A percentile compares a stretch with the other conserved stretches of the same genome.
phyloP scores from a whole-genome alignment of 2,329 filamentous ascomycete genomes.

The Aureobasidium sp. region DNA sequence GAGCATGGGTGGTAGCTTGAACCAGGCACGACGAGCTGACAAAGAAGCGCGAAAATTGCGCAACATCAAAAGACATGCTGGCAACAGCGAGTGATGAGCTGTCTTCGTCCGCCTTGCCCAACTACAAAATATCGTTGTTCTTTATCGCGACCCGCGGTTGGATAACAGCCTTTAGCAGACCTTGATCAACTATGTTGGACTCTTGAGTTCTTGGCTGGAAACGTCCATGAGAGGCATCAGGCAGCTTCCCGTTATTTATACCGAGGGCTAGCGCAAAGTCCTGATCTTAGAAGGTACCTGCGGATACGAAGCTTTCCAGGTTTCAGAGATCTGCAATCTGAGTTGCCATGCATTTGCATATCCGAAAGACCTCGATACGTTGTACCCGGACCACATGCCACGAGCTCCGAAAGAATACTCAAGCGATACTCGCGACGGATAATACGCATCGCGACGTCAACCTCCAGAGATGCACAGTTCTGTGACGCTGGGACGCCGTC shows the following conservation, averaged over 20 bases:
- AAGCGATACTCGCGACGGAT: not conserved
- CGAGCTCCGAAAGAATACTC: not conserved
- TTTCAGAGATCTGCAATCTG: not conserved
- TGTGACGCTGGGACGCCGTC: not conserved
- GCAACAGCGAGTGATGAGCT: not conserved
- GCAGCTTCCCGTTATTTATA: not conserved
- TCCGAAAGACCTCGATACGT: not conserved
- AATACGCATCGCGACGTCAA: not conserved
- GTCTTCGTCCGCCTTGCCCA: not conserved
- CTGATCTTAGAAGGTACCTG: not conserved
- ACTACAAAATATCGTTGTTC: too few relatives aligned
- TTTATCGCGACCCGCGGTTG: not conserved
- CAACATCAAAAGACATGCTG: constrained; percentile 2
- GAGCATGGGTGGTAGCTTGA: constrained; percentile 50
- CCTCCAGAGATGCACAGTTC: not conserved
- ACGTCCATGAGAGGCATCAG: too few relatives aligned
- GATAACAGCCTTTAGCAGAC: not conserved
- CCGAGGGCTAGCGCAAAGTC: not conserved
- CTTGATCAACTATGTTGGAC: not conserved
- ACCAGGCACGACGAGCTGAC: constrained; percentile 60
- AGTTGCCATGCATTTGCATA: not conserved
- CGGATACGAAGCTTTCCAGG: not conserved
- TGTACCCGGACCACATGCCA: not conserved
- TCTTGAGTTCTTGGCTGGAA: too few relatives aligned
- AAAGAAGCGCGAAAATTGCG: constrained; percentile 42